phyloP scores from a whole-genome alignment of 2,329 filamentous ascomycete species.

The Paecilomyces niveus region DNA sequence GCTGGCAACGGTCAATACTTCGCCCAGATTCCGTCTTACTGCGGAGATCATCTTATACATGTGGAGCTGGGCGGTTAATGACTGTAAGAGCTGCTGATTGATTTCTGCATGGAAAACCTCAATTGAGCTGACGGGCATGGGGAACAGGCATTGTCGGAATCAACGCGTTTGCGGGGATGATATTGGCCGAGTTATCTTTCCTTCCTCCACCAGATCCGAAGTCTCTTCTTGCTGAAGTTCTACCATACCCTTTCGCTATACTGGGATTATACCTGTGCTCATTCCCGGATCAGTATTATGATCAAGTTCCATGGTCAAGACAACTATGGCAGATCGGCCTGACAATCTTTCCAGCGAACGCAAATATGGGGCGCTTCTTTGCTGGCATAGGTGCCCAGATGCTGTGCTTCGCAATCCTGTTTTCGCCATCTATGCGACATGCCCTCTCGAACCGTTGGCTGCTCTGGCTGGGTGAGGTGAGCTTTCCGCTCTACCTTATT shows the following conservation, averaged over 20 bases:
- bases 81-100: constrained; percentile 14
- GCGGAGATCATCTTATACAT: constrained; percentile 41
- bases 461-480: constrained; percentile 57
- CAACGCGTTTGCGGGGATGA: constrained; percentile 57
- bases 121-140: constrained; percentile 3
- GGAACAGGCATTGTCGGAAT: constrained; percentile 43
- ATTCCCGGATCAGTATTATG: constrained; percentile 50
- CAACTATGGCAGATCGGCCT: constrained; percentile 11
- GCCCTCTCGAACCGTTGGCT: constrained; percentile 49
- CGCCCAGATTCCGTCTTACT: constrained; percentile 44
- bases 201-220: constrained; percentile 42
- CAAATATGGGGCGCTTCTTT: constrained; percentile 45
- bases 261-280: constrained; percentile 53
- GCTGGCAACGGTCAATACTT: constrained; percentile 45
- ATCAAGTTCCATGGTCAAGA: constrained; percentile 49
- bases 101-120: background rate
- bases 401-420: constrained; percentile 46
- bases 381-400: constrained; percentile 44
- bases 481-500: constrained; percentile 58
- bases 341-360: constrained; percentile 25
- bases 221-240: constrained; percentile 35
- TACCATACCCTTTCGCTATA: constrained; percentile 45
- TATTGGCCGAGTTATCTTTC: constrained; percentile 52
- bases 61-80: constrained; percentile 35
- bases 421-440: constrained; percentile 45